Base-by-base conservation (phyloP, 164 flowering plant genomes). In the Platanus orientalis region DNA sequence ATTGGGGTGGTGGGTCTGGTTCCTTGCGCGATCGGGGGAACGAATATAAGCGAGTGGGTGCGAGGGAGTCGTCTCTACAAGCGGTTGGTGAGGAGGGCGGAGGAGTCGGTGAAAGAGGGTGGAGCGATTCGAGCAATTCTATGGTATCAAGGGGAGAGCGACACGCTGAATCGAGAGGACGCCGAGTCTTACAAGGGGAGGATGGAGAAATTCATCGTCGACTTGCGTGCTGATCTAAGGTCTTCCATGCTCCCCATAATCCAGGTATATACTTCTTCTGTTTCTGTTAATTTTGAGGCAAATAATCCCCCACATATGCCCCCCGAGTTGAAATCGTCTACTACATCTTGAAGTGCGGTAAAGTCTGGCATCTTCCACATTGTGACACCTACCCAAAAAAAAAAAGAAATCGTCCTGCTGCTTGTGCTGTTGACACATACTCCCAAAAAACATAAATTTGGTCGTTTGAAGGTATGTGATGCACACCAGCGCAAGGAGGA, bases 141-240 rank as follows among this genome's bases (percentile, higher is more conserved):
- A 2, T 92, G 96, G 96, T 89, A 78, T 62, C 98, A 92, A 54
- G 98, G 98, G 0, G 96, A 92, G 78, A 73, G 74, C 40, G 97
- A 91, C 57, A 78, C 92, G 0, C 19, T 51, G 20, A 66, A 12
- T 32, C 54, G 2, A 51, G 64, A 58, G 12, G 89, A 84, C 54
- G 92, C 90, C 1, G 64, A 65, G 27, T 24, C 66, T 40, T 87
- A 83, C 32, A 71, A 72, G 50, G 51, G 57, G 20, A 83, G 78
- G 62, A 61, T 82, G 74, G 65, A 70, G 51, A 78, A 58, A 27
- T 70, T 87, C 21, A 66, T 87, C 34, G 7, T 7, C 16, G 75
- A 84, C 57, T 16, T 85, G 13, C 68, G 88, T 0, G 21, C 62
- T 10, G 96, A 89, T 79, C 74, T 89, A 10, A 61, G 67, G 26